phyloP scores from a whole-genome alignment of 2,329 filamentous ascomycete species.

The Hypoxylon sp. region DNA sequence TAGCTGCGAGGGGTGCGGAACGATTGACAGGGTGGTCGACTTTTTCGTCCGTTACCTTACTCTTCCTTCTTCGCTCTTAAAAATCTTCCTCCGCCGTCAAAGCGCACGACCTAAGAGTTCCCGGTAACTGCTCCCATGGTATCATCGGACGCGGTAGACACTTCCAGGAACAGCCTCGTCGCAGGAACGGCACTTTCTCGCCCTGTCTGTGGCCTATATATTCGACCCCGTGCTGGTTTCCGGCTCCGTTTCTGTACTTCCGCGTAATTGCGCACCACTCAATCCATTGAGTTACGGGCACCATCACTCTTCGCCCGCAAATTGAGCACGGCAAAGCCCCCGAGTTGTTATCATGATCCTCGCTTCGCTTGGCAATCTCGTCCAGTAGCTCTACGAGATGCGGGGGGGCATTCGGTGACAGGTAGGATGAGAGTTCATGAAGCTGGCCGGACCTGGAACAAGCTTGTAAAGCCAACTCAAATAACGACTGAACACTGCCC shows the following conservation, averaged over 20 bases:
- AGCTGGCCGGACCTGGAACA: conserved; percentile 59
- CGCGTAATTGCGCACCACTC: conserved; percentile 67
- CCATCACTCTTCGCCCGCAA: conserved; percentile 62
- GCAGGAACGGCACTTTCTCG: conserved; percentile 43
- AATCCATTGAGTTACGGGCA: conserved; percentile 69
- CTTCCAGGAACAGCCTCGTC: conserved; percentile 59
- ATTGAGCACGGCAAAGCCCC: conserved; percentile 65
- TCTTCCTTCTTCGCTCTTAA: no score
- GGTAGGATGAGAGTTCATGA: conserved; percentile 56
- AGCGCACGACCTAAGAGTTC: conserved; percentile 16
- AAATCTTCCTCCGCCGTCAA: background rate
- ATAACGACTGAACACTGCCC: conserved; percentile 60
- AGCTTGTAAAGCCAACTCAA: conserved; percentile 63
- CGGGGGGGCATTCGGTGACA: conserved; percentile 55
- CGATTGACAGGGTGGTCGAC: no score
- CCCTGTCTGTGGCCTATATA: background rate
- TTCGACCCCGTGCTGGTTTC: background rate
- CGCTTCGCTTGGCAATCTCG: conserved; percentile 56
- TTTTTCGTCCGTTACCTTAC: no score
- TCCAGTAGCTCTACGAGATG: conserved; percentile 57
- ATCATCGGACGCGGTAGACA: conserved; percentile 55
- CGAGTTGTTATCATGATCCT: conserved; percentile 50
- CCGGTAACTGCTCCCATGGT: conserved; percentile 26
- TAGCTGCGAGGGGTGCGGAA: no score
- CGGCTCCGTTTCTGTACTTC: background rate